Evolutionary conservation across 352 stramenopile species (phyloP).

Genomic region (Phytophthora citricola): DNA sequence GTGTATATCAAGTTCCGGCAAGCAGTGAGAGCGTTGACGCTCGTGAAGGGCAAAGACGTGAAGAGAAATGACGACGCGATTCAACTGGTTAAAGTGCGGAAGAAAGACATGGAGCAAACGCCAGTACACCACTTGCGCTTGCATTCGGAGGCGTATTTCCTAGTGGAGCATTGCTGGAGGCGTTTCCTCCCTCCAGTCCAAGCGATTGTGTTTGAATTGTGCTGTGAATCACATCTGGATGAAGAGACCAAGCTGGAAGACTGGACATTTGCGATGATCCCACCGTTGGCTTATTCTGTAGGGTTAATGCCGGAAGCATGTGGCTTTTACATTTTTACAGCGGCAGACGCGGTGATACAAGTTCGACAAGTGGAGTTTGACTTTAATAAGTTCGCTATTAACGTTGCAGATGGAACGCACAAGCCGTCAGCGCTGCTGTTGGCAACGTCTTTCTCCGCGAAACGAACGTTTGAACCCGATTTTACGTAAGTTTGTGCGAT

Average conservation of each 20-base stretch:
- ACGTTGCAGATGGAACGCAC: slow-evolving; percentile 57
- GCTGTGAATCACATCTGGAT: slow-evolving; percentile 52
- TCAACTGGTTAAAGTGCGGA: slow-evolving; percentile 38
- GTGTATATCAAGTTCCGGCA: slow-evolving; percentile 70
- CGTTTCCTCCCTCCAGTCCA: slow-evolving; percentile 65
- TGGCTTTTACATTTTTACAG: slow-evolving; percentile 63
- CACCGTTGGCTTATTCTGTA: slow-evolving; percentile 32
- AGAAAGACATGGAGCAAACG: slow-evolving; percentile 38
- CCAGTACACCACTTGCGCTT: slow-evolving; percentile 58
- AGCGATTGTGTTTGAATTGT: slow-evolving; percentile 67
- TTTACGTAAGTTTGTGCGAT: slow-evolving; percentile 41
- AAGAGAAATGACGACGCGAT: slow-evolving; percentile 48
- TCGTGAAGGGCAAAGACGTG: slow-evolving; percentile 60
- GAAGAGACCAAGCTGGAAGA: slow-evolving; percentile 54
- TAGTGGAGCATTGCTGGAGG: slow-evolving; percentile 64
- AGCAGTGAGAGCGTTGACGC: slow-evolving; percentile 44
- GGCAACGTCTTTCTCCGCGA: slow-evolving; percentile 50
- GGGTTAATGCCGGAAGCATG: slow-evolving; percentile 48
- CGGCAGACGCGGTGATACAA: slow-evolving; percentile 24
- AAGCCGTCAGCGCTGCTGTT: slow-evolving; percentile 54
- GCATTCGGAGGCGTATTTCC: slow-evolving; percentile 31
- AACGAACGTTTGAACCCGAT: slow-evolving; percentile 45
- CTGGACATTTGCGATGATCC: slow-evolving; percentile 37
- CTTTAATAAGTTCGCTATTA: slow-evolving; percentile 50
- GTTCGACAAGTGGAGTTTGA: slow-evolving; percentile 75